phyloP scores from a whole-genome alignment of 768 basidiomycete genomes.

The Paxillus involutus region DNA sequence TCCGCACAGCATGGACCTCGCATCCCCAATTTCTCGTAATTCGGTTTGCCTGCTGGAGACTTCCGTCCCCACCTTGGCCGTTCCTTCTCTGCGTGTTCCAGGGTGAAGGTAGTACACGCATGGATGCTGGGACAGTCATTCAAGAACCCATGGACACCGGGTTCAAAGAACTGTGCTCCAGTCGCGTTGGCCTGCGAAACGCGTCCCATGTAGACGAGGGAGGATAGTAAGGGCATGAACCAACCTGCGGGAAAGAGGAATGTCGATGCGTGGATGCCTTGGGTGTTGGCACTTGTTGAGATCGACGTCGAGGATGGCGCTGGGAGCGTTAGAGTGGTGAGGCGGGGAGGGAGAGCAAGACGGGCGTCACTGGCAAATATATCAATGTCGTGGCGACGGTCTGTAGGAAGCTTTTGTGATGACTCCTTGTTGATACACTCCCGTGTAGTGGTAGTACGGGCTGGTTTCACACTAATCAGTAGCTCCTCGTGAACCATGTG shows the following conservation, averaged over 20 bases:
- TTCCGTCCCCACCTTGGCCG: slow-evolving; percentile 71
- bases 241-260: slow-evolving; percentile 88
- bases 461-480: no score
- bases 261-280: slow-evolving; percentile 81
- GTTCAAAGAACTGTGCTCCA: slow-evolving; percentile 82
- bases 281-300: slow-evolving; percentile 26
- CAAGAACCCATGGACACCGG: slow-evolving; percentile 74
- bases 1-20: slow-evolving; percentile 79
- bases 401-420: no score
- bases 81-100: slow-evolving; percentile 52
- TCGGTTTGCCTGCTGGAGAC: slow-evolving; percentile 87
- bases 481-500: no score
- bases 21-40: slow-evolving; percentile 65
- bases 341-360: no score
- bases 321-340: no score
- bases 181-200: slow-evolving; percentile 84
- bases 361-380: no score
- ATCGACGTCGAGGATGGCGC: slow-evolving; percentile 8
- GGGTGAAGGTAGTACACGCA: slow-evolving; percentile 53
- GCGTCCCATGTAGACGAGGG: slow-evolving; percentile 78
- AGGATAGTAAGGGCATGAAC: slow-evolving; percentile 87
- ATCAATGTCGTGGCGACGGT: no score
- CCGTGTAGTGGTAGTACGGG: no score
- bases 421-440: no score
- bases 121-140: slow-evolving; percentile 68